Evolutionary conservation across 2,329 filamentous ascomycete species (phyloP).

Genomic region (Cytospora schulzeri): DNA sequence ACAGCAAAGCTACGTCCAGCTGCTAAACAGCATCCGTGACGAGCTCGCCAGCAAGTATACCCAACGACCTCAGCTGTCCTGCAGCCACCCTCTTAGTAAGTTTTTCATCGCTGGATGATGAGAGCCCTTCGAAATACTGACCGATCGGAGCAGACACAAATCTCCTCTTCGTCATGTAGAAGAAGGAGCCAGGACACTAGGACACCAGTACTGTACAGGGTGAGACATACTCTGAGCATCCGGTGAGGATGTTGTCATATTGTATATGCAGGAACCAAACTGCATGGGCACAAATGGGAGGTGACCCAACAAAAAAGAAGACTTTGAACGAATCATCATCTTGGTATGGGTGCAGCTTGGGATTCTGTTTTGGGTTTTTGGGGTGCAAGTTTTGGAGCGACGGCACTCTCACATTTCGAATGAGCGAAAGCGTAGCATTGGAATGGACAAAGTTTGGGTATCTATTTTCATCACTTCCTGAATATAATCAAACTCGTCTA

Average conservation of each 20-base stretch:
- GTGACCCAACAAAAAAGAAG: not conserved
- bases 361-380: not conserved
- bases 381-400: not conserved
- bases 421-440: conserved; percentile 19
- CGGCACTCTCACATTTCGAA: not conserved
- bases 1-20: conserved; percentile 95
- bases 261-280: conserved; percentile 2
- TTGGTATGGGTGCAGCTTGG: not conserved
- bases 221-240: not conserved
- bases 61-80: conserved; percentile 95
- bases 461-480: not conserved
- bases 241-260: not conserved
- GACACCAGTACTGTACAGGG: not conserved
- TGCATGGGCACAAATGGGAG: not conserved
- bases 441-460: conserved; percentile 8
- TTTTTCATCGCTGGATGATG: not conserved
- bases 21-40: conserved; percentile 94
- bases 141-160: conserved; percentile 54
- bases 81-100: conserved; percentile 94
- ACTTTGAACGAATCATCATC: not conserved
- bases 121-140: conserved; percentile 26
- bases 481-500: not conserved
- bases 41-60: conserved; percentile 85
- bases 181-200: not conserved
- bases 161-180: conserved; percentile 64